Evolutionary conservation across 1,284 basidiomycete genomes (phyloP), one percentile per base, ranked within the genome.

Genomic region (Moniliophthora roreri): DNA sequence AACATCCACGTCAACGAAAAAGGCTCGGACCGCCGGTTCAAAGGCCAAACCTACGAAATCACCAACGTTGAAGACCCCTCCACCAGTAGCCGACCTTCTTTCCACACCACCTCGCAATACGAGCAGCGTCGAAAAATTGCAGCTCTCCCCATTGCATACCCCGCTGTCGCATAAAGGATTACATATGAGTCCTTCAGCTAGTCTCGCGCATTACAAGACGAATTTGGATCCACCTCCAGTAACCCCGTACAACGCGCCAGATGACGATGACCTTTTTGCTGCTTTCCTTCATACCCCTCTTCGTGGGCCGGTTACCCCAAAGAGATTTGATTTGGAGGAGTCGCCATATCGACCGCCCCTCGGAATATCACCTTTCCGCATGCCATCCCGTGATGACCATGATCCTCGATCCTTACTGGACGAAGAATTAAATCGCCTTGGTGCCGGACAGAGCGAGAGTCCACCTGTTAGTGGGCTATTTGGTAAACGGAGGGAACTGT

Each of bases 131-230:
- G 55, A 54, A 20, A 62, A 54, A 40, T 53, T 68, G 21, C 68
- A 75, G n/a, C 69, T 82, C 15, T 86, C 85, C 0, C 81, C 84
- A 0, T 67, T 75, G 37, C 78, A 79, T 32, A 87, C 87, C 0
- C 85, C 86, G 0, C 64, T 89, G 11, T 87, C 86, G 0, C 82
- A 86, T 60, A 80, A 77, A 56, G 86, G 84, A 26, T 64, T 87
- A 36, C 82, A 85, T 58, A 84, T 84, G 81, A 82, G 81, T 57
- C 84, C 84, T 2, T 78, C 76, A 4, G 66, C 83, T 1, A 84
- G 78, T 60, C 73, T 84, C n/a, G 79, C 73, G 4, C 78, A 86
- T 66, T 85, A 83, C 64, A 86, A 85, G 61, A 78, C 76, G 2
- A 69, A 85, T 59, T 70, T 85, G 10, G 81, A 85, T 57, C 85